phyloP scores from a whole-genome alignment of 2,329 filamentous ascomycete genomes.

The Xylaria sp. region DNA sequence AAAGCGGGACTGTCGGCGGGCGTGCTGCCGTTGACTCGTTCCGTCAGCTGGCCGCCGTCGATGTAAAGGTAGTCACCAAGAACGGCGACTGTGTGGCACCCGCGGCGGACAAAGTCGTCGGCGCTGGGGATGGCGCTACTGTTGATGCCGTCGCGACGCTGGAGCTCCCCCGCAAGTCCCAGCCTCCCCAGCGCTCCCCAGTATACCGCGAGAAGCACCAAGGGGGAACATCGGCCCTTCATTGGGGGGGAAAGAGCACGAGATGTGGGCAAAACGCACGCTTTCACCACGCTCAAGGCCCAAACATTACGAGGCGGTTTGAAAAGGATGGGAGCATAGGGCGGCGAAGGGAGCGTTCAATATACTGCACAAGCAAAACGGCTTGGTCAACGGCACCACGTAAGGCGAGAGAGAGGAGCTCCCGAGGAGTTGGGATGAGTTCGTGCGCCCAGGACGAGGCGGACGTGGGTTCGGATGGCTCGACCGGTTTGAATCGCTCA shows the following conservation, averaged over 20 bases:
- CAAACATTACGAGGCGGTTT: slow-evolving; percentile 35
- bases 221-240: slow-evolving; percentile 38
- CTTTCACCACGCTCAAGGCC: slow-evolving; percentile 33
- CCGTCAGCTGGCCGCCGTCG: slow-evolving; percentile 45
- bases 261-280: slow-evolving; percentile 23
- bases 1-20: slow-evolving; percentile 33
- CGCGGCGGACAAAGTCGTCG: slow-evolving; percentile 33
- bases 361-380: neutral
- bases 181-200: slow-evolving; percentile 33
- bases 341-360: slow-evolving; percentile 18
- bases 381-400: neutral
- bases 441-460: slow-evolving; percentile 5
- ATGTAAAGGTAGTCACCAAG: slow-evolving; percentile 47
- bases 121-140: slow-evolving; percentile 29
- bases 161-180: slow-evolving; percentile 28
- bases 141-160: slow-evolving; percentile 26
- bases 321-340: slow-evolving; percentile 4
- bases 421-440: slow-evolving; percentile 16
- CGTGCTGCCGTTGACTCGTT: slow-evolving; percentile 34
- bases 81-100: slow-evolving; percentile 34
- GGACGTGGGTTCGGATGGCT: slow-evolving; percentile 14
- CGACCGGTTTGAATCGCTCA: slow-evolving; percentile 4
- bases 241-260: slow-evolving; percentile 32
- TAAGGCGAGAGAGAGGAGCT: slow-evolving; percentile 2
- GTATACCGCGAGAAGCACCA: slow-evolving; percentile 37